phyloP scores from a whole-genome alignment of 192 early-diverging fungal species.

The Coemansia sp. region DNA sequence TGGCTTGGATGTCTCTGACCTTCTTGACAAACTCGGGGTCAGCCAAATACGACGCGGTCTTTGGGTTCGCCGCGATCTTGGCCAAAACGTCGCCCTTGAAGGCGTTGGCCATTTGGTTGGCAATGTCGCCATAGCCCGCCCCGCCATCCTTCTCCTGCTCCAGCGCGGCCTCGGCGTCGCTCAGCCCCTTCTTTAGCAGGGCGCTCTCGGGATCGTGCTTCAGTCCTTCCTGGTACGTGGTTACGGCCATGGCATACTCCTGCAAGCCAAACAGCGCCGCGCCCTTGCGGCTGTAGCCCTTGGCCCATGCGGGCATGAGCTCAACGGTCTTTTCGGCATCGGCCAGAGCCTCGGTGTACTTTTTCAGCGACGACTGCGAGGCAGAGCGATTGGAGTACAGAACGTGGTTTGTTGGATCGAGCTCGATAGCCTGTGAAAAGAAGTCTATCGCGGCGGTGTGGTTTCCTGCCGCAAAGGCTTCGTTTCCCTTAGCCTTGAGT shows the following conservation, averaged over 20 bases:
- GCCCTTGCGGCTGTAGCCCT: constrained; percentile 90
- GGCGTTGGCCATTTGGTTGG: constrained; percentile 25
- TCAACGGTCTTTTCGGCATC: constrained; percentile 86
- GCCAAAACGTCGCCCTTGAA: constrained; percentile 74
- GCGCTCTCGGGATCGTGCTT: constrained; percentile 78
- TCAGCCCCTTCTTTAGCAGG: constrained; percentile 69
- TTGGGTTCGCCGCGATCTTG: constrained; percentile 83
- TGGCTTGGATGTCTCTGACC: constrained; percentile 70
- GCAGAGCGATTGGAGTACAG: constrained; percentile 93
- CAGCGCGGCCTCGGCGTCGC: constrained; percentile 69
- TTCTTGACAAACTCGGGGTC: constrained; percentile 77
- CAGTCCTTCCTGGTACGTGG: constrained; percentile 75
- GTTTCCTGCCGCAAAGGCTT: constrained; percentile 76
- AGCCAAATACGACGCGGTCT: constrained; percentile 66
- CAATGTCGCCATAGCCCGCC: constrained; percentile 31
- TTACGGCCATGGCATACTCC: constrained; percentile 66
- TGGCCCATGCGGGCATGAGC: constrained; percentile 82
- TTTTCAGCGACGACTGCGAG: constrained; percentile 71
- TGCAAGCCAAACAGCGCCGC: constrained; percentile 79
- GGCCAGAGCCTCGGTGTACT: constrained; percentile 73
- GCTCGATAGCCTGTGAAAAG: constrained; percentile 83
- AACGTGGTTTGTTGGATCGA: constrained; percentile 86
- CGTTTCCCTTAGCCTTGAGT: constrained; percentile 78
- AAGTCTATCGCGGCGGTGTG: constrained; percentile 72
- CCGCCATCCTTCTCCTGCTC: constrained; percentile 26